A percentile compares a stretch with the other conserved stretches of the same genome.
These are phyloP conservation scores for Aspergillus diversus DNA, from an alignment of 495 filamentous ascomycete species.

Conservation along the genomic window DNA sequence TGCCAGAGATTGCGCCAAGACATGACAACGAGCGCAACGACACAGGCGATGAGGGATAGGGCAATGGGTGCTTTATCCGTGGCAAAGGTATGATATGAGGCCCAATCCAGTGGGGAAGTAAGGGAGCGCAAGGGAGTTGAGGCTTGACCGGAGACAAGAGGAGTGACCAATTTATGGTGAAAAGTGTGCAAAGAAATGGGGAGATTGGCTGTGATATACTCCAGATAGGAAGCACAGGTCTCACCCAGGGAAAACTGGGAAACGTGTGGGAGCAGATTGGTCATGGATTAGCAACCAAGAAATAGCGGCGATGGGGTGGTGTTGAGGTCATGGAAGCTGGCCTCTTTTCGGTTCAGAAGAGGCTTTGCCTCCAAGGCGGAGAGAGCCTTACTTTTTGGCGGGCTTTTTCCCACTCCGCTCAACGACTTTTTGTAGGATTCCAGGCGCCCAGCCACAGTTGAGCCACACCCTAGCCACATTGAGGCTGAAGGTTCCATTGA, in stretches of 20 bases:
- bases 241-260: conserved; percentile 54
- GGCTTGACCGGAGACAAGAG: conserved; percentile 41
- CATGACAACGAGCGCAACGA: conserved; percentile 59
- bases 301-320: not conserved
- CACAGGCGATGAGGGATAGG: conserved; percentile 48
- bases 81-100: conserved; percentile 40
- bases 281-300: conserved; percentile 33
- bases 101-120: conserved; percentile 11
- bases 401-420: not conserved
- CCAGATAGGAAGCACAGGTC: conserved; percentile 53
- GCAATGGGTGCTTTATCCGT: not conserved
- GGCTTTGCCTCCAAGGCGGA: conserved; percentile 9
- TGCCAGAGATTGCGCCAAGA: conserved; percentile 61
- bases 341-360: not conserved
- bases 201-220: conserved; percentile 59
- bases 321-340: not conserved
- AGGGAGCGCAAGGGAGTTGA: conserved; percentile 24
- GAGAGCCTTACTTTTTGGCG: conserved; percentile 9
- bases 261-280: conserved; percentile 45
- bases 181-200: conserved; percentile 42
- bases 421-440: not conserved
- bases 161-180: conserved; percentile 32
- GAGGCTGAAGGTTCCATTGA: not conserved
- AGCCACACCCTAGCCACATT: conserved; percentile 4
- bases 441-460: conserved; percentile 6